Evolutionary conservation across 441 rosid species (phyloP).

Genomic region (Syzygium malaccense): DNA sequence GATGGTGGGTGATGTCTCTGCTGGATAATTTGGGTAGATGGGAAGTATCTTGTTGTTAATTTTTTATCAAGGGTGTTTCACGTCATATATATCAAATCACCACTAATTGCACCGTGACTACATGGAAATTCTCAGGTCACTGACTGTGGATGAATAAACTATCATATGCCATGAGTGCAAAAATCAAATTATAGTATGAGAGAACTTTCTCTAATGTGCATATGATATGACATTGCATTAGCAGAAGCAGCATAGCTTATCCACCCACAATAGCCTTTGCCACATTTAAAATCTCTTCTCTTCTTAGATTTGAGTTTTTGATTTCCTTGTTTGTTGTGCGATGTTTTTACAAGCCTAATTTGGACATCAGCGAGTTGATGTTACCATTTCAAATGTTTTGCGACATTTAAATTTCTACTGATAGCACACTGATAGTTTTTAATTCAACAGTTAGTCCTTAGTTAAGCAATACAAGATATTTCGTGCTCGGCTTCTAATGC

Average conservation of each 20-base stretch:
- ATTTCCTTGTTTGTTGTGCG: not conserved
- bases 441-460: not conserved
- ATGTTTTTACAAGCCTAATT: not conserved
- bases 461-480: not conserved
- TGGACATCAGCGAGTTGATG: not conserved
- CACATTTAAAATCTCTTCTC: not conserved
- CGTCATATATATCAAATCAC: not conserved
- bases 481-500: not conserved
- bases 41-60: not conserved
- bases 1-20: not conserved
- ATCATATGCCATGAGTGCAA: not conserved
- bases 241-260: not conserved
- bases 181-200: not conserved
- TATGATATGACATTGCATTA: not conserved
- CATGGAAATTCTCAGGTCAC: not conserved
- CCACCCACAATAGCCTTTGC: not conserved
- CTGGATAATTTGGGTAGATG: not conserved
- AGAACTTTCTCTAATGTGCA: not conserved
- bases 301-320: not conserved
- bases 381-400: not conserved
- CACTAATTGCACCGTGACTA: not conserved
- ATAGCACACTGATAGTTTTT: not conserved
- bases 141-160: not conserved
- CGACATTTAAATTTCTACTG: not conserved
- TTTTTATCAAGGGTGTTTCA: not conserved